Percentiles rank a stretch among this genome's conserved stretches.
Conservation (phyloP, 768 basidiomycete genomes). For the Holtermanniella nyarrowii region DNA sequence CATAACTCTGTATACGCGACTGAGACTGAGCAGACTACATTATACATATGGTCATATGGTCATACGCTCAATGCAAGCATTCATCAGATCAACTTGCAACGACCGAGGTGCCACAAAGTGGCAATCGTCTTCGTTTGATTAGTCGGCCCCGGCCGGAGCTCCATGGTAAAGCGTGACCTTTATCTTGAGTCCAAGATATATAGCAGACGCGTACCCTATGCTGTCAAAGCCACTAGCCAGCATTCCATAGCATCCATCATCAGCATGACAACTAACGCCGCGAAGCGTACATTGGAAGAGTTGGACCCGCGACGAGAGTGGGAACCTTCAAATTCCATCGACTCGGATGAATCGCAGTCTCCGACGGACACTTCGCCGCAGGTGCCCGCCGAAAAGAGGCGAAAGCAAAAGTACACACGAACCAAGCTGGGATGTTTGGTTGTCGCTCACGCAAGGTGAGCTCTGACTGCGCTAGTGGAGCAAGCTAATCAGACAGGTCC, state of each 20-base stretch:
- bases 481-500: background rate
- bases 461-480: background rate
- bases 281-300: background rate
- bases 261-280: background rate
- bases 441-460: background rate
- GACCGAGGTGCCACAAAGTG: no score
- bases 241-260: background rate
- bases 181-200: no score
- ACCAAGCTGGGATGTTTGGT: background rate
- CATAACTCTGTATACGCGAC: no score
- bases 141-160: no score
- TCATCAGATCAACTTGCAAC: no score
- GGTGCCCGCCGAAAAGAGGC: background rate
- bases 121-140: no score
- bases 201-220: no score
- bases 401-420: background rate
- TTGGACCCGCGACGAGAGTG: background rate
- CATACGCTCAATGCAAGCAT: no score
- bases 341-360: background rate
- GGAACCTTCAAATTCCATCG: background rate
- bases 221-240: no score
- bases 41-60: no score
- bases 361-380: background rate
- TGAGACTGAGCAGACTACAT: no score
- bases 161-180: no score